phyloP scores from a whole-genome alignment of 108 stramenopile species.

The Nitzschia sp. region DNA sequence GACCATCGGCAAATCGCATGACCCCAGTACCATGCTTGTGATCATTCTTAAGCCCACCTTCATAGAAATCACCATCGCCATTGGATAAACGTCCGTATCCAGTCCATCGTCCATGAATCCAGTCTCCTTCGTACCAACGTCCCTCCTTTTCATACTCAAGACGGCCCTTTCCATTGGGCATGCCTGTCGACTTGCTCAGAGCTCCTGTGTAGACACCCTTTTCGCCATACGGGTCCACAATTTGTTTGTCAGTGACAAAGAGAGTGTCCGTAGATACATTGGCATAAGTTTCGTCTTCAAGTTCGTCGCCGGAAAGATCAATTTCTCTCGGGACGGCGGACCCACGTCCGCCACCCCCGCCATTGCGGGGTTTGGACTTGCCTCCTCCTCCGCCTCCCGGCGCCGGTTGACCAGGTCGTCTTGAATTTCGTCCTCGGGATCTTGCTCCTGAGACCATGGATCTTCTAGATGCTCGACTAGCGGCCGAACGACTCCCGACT shows the following conservation, averaged over 20 bases:
- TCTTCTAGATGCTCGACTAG: conserved; percentile 29
- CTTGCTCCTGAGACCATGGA: conserved; percentile 34
- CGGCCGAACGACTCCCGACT: conserved; percentile 38
- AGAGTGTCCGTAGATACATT: conserved; percentile 42
- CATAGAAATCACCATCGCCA: conserved; percentile 60
- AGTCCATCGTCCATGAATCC: conserved; percentile 63
- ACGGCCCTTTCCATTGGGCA: conserved; percentile 59
- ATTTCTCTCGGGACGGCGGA: conserved; percentile 34
- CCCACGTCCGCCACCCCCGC: background rate
- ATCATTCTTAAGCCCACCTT: conserved; percentile 59
- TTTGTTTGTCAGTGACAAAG: conserved; percentile 39
- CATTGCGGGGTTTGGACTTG: background rate
- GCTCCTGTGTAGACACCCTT: conserved; percentile 55
- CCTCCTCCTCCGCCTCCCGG: background rate
- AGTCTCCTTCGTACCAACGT: conserved; percentile 62
- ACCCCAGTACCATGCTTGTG: conserved; percentile 56
- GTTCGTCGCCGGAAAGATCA: conserved; percentile 44
- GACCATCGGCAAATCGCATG: conserved; percentile 56
- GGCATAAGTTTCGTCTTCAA: conserved; percentile 41
- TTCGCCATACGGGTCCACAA: conserved; percentile 60
- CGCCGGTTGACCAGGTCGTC: conserved; percentile 7
- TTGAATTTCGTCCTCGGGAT: conserved; percentile 24
- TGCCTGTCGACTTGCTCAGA: conserved; percentile 46
- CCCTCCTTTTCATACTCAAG: conserved; percentile 58
- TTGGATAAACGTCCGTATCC: conserved; percentile 50